Conservation (phyloP, 352 stramenopile genomes). For the Phytopythium aichiense region DNA sequence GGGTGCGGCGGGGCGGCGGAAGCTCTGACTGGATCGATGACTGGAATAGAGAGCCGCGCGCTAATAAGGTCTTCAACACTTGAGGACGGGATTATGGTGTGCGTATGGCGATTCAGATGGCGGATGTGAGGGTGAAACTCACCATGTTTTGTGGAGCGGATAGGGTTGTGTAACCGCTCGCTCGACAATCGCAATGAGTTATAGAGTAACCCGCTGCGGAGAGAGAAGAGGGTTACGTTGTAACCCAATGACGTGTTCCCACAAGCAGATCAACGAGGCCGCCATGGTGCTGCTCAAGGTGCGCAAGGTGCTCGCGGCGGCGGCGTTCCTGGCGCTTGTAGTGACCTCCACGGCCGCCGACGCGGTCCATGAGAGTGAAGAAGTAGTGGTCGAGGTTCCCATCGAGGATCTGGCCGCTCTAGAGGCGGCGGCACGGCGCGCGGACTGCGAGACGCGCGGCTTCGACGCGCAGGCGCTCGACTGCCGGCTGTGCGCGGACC, state of each 20-base stretch:
- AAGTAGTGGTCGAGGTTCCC: background rate
- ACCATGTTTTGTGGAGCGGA: background rate
- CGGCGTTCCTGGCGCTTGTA: slow-evolving; percentile 1
- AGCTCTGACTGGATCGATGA: slow-evolving; percentile 1
- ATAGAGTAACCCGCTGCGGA: background rate
- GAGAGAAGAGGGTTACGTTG: background rate
- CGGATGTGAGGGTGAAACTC: too few relatives aligned
- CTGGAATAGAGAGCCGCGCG: background rate
- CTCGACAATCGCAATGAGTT: background rate
- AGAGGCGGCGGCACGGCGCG: background rate
- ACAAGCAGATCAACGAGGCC: background rate
- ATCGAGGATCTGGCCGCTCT: background rate
- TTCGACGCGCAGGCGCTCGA: slow-evolving; percentile 62
- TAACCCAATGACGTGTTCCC: background rate
- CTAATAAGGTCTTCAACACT: background rate
- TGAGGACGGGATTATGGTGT: background rate
- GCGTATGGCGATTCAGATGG: background rate
- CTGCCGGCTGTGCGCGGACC: slow-evolving; percentile 48
- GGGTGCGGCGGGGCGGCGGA: background rate
- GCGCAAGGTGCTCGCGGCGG: background rate
- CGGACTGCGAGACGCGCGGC: slow-evolving; percentile 30
- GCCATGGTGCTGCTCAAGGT: background rate
- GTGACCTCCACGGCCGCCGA: background rate
- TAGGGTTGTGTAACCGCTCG: background rate
- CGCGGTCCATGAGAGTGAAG: background rate